Conservation (phyloP, 352 stramenopile species). For the Thraustotheca clavata region DNA sequence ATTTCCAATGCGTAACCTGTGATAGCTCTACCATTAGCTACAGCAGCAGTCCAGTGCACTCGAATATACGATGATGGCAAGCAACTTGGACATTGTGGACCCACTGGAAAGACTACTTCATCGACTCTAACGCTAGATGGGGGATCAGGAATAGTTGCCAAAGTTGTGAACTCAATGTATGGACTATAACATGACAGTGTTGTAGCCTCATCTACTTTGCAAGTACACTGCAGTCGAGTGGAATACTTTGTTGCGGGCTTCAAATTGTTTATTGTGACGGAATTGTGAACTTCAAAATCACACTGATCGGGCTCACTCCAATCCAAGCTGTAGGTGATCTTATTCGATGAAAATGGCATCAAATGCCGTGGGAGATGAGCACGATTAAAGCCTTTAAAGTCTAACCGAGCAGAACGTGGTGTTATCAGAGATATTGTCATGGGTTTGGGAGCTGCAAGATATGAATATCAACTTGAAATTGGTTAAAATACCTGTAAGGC, state of each 20-base stretch:
- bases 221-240: not conserved
- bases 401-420: not conserved
- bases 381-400: not conserved
- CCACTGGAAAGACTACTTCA: not conserved
- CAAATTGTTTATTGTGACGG: not conserved
- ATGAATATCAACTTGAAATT: not conserved
- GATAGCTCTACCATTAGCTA: not conserved
- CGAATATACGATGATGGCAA: not conserved
- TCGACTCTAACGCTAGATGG: not conserved
- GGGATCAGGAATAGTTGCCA: not conserved
- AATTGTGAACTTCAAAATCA: not conserved
- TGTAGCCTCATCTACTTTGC: not conserved
- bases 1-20: conserved; percentile 7
- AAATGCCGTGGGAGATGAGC: not conserved
- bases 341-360: not conserved
- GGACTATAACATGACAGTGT: not conserved
- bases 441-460: not conserved
- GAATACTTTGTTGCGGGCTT: not conserved
- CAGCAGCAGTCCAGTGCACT: not conserved
- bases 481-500: not conserved
- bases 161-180: not conserved
- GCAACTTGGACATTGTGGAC: not conserved
- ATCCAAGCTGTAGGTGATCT: not conserved
- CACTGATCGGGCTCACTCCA: not conserved
- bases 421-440: not conserved